Conservation (phyloP, 345 rosid genomes). For the Theobroma cacao region DNA sequence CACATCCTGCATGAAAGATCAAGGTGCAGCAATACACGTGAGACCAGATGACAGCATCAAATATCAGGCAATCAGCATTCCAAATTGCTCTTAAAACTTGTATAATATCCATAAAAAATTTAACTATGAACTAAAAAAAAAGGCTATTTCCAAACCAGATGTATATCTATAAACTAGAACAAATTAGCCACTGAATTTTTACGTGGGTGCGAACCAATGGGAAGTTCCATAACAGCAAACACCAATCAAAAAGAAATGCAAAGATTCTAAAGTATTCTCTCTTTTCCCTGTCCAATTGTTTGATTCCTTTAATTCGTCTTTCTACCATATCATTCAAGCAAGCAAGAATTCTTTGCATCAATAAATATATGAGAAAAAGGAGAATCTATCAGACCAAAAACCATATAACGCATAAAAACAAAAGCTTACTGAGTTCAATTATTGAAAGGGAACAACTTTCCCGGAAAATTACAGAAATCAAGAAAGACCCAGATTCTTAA, state of each 20-base stretch:
- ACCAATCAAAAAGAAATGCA: neutral
- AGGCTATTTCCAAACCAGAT: neutral
- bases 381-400: neutral
- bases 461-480: neutral
- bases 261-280: neutral
- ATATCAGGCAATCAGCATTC: neutral
- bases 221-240: neutral
- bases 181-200: neutral
- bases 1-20: neutral
- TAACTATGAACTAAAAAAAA: neutral
- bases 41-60: neutral
- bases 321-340: neutral
- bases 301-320: slow-evolving; percentile 3
- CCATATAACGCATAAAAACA: neutral
- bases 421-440: neutral
- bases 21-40: neutral
- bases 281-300: neutral
- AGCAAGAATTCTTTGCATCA: neutral
- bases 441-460: neutral
- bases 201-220: neutral
- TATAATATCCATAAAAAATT: neutral
- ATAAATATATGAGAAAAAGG: neutral
- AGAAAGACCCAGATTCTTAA: neutral
- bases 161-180: neutral
- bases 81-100: neutral